Percentiles rank a stretch among this genome's conserved stretches.
These are phyloP conservation scores for Moesziomyces sp. DNA, from an alignment of 1,284 basidiomycete genomes.

Conservation along the genomic window DNA sequence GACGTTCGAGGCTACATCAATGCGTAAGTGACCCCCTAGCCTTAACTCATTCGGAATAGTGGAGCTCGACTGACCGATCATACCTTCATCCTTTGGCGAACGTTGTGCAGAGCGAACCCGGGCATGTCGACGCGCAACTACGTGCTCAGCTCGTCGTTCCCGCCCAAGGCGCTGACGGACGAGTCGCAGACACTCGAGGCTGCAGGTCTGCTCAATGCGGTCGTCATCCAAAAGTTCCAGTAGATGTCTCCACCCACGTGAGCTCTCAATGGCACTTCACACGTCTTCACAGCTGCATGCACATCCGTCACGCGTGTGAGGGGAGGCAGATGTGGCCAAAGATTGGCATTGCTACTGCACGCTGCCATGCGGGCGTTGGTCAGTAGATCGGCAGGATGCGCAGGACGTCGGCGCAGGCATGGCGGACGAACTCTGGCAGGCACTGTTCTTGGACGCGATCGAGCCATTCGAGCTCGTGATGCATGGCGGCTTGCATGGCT, in stretches of 20 bases:
- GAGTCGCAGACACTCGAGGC: slow-evolving; percentile 58
- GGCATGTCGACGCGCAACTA: slow-evolving; percentile 57
- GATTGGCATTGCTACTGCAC: no score
- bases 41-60: neutral
- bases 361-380: neutral
- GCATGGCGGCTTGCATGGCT: neutral
- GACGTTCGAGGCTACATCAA: slow-evolving; percentile 89
- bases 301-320: neutral
- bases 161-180: slow-evolving; percentile 63
- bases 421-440: slow-evolving; percentile 41
- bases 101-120: slow-evolving; percentile 47
- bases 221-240: slow-evolving; percentile 63
- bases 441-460: slow-evolving; percentile 51
- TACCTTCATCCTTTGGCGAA: neutral
- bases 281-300: slow-evolving; percentile 3
- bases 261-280: neutral
- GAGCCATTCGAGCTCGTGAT: slow-evolving; percentile 49
- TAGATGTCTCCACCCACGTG: slow-evolving; percentile 1
- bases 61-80: slow-evolving; percentile 1
- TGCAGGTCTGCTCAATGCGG: slow-evolving; percentile 63
- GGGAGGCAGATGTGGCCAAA: no score
- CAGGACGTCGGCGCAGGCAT: slow-evolving; percentile 34
- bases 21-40: slow-evolving; percentile 75
- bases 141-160: slow-evolving; percentile 62
- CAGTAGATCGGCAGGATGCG: slow-evolving; percentile 47